These are phyloP conservation scores for Plasmodium chabaudi DNA, from an alignment of 169 alveolate species.

Conservation along the genomic window DNA sequence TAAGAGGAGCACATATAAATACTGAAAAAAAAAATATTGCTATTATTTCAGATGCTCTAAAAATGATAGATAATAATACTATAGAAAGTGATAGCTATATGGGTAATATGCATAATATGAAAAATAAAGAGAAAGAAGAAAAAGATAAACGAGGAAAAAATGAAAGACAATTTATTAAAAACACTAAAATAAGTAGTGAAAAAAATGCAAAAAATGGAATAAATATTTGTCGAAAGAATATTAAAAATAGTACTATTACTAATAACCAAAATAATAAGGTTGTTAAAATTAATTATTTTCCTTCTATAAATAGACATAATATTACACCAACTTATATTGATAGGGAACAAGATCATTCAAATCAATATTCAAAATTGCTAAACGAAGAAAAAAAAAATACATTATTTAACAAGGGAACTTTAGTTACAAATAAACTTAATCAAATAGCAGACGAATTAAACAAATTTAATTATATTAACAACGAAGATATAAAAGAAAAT, in stretches of 20 bases:
- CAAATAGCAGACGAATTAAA: background rate
- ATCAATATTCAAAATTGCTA: slow-evolving; percentile 8
- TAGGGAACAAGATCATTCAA: slow-evolving; percentile 11
- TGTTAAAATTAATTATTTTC: slow-evolving; percentile 28
- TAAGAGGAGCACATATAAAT: slow-evolving; percentile 10
- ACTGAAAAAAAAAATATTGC: slow-evolving; percentile 16
- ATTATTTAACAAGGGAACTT: background rate
- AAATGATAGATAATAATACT: slow-evolving; percentile 26
- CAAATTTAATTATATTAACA: background rate
- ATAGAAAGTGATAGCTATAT: slow-evolving; percentile 6
- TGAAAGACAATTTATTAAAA: background rate
- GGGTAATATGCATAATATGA: background rate
- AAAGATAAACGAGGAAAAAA: background rate
- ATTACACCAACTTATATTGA: slow-evolving; percentile 7
- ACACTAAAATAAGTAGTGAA: background rate
- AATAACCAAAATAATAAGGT: slow-evolving; percentile 15
- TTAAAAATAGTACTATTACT: slow-evolving; percentile 23
- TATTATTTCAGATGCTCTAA: slow-evolving; percentile 49
- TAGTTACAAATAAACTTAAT: background rate
- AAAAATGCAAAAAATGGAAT: slow-evolving; percentile 12
- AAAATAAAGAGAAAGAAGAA: slow-evolving; percentile 1
- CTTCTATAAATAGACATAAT: slow-evolving; percentile 41
- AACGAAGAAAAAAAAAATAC: slow-evolving; percentile 16
- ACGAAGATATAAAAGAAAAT: slow-evolving; percentile 3
- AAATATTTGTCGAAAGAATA: slow-evolving; percentile 1